Conservation (phyloP, 2,329 filamentous ascomycete genomes). For the Scedosporium minutisporum region DNA sequence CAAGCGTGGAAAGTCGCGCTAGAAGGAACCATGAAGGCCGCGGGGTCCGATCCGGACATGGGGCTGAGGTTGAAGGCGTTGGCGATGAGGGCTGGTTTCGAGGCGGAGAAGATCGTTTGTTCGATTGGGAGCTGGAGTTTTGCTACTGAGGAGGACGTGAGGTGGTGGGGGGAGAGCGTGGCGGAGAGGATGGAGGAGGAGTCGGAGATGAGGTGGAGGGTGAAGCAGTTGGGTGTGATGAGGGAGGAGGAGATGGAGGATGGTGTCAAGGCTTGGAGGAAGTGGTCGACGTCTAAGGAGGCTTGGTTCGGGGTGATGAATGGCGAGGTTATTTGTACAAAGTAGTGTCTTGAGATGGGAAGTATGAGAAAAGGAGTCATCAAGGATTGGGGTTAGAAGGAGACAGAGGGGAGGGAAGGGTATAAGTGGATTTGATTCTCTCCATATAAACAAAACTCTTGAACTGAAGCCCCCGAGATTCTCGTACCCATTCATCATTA, state of each 20-base stretch:
- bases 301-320: slow-evolving; percentile 9
- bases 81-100: slow-evolving; percentile 4
- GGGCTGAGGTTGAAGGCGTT: slow-evolving; percentile 1
- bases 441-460: neutral
- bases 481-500: neutral
- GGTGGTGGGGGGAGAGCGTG: slow-evolving; percentile 6
- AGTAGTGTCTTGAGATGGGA: neutral
- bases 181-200: slow-evolving; percentile 5
- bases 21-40: neutral
- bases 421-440: neutral
- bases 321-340: slow-evolving; percentile 5
- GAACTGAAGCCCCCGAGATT: neutral
- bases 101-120: neutral
- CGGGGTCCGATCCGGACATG: slow-evolving; percentile 7
- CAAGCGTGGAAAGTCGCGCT: neutral
- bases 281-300: slow-evolving; percentile 2
- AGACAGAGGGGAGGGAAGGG: neutral
- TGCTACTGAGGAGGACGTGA: slow-evolving; percentile 1
- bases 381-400: neutral
- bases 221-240: neutral
- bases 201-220: neutral
- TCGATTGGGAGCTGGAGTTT: slow-evolving; percentile 5
- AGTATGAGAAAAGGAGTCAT: neutral
- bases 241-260: neutral
- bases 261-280: neutral